These are phyloP conservation scores for Baorangia bicolor DNA, from an alignment of 768 basidiomycete species.

Conservation along the genomic window DNA sequence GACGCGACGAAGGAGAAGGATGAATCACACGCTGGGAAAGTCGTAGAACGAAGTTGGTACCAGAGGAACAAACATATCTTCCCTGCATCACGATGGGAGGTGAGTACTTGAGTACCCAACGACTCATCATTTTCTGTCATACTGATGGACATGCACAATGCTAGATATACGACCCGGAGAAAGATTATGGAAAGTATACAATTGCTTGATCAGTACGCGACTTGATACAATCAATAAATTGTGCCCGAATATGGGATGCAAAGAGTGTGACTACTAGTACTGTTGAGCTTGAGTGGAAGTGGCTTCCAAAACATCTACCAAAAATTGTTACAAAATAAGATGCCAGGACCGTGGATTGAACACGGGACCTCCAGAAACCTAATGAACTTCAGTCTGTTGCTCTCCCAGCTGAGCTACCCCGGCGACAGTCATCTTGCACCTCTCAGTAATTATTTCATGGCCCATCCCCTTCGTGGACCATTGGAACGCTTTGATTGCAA, in stretches of 20 bases:
- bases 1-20: conserved; percentile 98
- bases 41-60: conserved; percentile 95
- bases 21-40: conserved; percentile 98
- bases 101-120: conserved; percentile 41
- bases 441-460: neutral
- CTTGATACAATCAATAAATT: neutral
- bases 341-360: conserved; percentile 80
- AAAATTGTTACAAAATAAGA: neutral
- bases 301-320: neutral
- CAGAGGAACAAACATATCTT: conserved; percentile 97
- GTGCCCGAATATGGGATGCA: neutral
- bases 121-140: neutral
- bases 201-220: conserved; percentile 44
- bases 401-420: conserved; percentile 76
- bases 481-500: neutral
- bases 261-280: neutral
- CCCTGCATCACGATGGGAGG: conserved; percentile 96
- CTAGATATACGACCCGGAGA: conserved; percentile 91
- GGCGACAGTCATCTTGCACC: conserved; percentile 26
- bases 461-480: neutral
- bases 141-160: neutral
- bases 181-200: conserved; percentile 90
- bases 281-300: neutral
- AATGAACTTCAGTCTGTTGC: conserved; percentile 67
- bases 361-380: conserved; percentile 70